These are phyloP conservation scores for Boletus eberwhitei DNA, from an alignment of 768 basidiomycete species.

Conservation along the genomic window DNA sequence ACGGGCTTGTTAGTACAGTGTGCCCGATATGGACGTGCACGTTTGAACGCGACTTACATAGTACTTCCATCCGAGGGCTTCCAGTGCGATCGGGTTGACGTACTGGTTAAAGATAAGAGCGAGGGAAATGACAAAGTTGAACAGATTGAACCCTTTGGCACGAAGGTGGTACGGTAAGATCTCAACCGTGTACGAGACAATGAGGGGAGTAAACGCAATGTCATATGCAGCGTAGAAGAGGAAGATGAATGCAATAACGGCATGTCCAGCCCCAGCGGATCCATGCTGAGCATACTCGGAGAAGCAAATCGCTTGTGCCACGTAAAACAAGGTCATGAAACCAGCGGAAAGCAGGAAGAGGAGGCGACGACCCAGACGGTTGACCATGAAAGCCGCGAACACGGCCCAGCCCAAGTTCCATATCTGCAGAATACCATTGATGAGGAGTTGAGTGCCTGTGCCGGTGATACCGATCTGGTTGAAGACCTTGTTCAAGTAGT, in stretches of 20 bases:
- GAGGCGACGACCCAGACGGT: conserved; percentile 65
- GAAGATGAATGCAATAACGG: conserved; percentile 83
- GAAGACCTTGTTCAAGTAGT: conserved; percentile 77
- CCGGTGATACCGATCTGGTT: conserved; percentile 62
- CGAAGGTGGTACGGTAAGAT: conserved; percentile 81
- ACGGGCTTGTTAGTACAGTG: background rate
- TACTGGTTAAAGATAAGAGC: conserved; percentile 90
- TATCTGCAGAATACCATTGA: conserved; percentile 83
- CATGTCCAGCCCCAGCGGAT: conserved; percentile 49
- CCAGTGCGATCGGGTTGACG: conserved; percentile 77
- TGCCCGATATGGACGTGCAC: background rate
- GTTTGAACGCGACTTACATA: conserved; percentile 42
- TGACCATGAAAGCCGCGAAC: conserved; percentile 55
- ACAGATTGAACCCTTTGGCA: conserved; percentile 82
- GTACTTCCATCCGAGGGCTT: conserved; percentile 68
- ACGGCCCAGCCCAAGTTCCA: conserved; percentile 73
- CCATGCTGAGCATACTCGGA: conserved; percentile 49
- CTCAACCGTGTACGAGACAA: conserved; percentile 85
- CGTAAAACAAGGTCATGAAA: conserved; percentile 68
- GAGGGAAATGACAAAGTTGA: conserved; percentile 74
- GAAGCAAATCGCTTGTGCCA: conserved; percentile 64
- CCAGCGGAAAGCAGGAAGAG: conserved; percentile 59
- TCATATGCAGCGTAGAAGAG: conserved; percentile 78
- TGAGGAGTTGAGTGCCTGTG: conserved; percentile 63
- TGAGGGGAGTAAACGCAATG: conserved; percentile 81